Conservation (phyloP, 306 rosid genomes). For the Parietaria judaica region DNA sequence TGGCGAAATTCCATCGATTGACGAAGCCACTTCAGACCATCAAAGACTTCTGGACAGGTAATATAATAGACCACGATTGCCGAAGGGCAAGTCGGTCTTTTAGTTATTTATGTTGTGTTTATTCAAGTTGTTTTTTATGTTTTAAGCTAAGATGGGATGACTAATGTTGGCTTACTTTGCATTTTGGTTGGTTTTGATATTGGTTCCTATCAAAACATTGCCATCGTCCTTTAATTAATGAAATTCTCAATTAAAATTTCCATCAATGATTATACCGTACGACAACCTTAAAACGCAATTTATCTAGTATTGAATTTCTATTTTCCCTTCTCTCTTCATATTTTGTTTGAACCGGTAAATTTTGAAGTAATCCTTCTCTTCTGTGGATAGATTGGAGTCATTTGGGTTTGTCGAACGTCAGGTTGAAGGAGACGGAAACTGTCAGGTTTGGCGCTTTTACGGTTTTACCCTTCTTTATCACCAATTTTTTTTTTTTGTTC, state of each 20-base stretch:
- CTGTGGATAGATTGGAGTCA: conserved; percentile 45
- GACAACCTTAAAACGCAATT: no score
- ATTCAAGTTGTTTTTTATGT: no score
- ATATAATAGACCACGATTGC: neutral
- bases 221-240: no score
- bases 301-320: no score
- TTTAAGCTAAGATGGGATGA: no score
- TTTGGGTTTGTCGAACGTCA: conserved; percentile 56
- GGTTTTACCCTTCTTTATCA: conserved; percentile 9
- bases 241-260: no score
- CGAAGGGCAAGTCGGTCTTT: no score
- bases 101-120: no score
- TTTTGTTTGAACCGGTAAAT: neutral
- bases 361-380: conserved; percentile 5
- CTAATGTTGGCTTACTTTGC: no score
- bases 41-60: conserved; percentile 87
- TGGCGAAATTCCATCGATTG: conserved; percentile 86
- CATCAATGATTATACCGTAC: no score
- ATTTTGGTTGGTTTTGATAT: no score
- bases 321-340: neutral
- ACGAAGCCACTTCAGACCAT: conserved; percentile 88
- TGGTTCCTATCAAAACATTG: no score
- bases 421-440: conserved; percentile 86
- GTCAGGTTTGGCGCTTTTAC: conserved; percentile 56
- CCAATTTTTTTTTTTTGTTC: neutral